Conservation (phyloP, 1,284 basidiomycete species). For the Chalciporus sp. region DNA sequence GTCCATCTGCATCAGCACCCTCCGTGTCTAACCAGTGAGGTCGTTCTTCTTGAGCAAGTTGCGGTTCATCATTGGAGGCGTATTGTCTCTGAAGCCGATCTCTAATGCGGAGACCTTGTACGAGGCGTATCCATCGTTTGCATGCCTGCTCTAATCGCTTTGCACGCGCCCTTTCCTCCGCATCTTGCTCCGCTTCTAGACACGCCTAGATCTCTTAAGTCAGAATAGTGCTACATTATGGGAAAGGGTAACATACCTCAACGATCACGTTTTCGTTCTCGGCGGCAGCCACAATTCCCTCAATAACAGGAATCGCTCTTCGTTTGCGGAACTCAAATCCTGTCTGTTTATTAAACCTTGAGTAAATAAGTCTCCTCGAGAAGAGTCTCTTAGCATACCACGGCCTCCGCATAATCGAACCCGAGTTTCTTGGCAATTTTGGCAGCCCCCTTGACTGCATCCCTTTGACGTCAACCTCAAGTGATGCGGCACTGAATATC, state of each 20-base stretch:
- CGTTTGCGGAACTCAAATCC: constrained; percentile 97
- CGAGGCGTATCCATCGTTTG: constrained; percentile 87
- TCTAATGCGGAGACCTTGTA: constrained; percentile 87
- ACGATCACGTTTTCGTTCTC: constrained; percentile 80
- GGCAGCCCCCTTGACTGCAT: constrained; percentile 79
- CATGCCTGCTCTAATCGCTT: constrained; percentile 83
- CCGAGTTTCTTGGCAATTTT: constrained; percentile 89
- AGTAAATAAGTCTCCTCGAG: constrained; percentile 17
- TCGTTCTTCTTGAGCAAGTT: constrained; percentile 9
- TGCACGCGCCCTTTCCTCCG: constrained; percentile 73
- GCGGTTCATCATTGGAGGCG: constrained; percentile 41
- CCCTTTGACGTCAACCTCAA: constrained; percentile 5
- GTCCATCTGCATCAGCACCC: constrained; percentile 22
- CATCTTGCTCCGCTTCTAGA: constrained; percentile 78
- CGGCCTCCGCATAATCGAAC: constrained; percentile 93
- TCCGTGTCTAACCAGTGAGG: constrained; percentile 16
- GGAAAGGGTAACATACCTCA: constrained; percentile 56
- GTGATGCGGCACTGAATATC: constrained; percentile 11
- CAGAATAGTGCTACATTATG: constrained; percentile 5
- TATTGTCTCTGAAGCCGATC: constrained; percentile 85
- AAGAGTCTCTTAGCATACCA: constrained; percentile 51
- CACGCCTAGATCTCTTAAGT: constrained; percentile 61
- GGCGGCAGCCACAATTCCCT: constrained; percentile 85
- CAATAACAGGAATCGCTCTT: constrained; percentile 81
- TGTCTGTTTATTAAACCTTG: constrained; percentile 49